Base-by-base conservation (phyloP, 768 basidiomycete species). In the Galerina sulciceps region DNA sequence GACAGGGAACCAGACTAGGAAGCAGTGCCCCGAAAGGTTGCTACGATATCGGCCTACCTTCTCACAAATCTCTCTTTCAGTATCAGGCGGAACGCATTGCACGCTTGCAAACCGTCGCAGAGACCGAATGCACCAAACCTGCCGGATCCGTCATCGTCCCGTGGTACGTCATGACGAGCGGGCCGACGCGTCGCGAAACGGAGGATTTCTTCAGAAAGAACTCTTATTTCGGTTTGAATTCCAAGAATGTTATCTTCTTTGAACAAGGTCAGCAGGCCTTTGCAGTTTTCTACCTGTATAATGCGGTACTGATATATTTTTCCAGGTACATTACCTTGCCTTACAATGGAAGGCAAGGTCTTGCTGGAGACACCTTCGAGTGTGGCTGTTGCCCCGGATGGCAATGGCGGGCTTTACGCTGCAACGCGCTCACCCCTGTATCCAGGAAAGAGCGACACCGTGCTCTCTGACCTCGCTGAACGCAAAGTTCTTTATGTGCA, bases 141-240 rank as follows among this genome's bases (percentile, higher is more conserved):
- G 70, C 75, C 15, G 85, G 83, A 48, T 83, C 85, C 1, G 91
- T 93, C 53, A 73, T 85, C 52, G 86, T 99, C 56, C 93, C 93
- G 37, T 99, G 97, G 97, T 99, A 98, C 77, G 87, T 99, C 68
- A 99, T 99, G 97, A 99, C 96, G 56, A 95, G 93, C 69, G 96
- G 96, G 20, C 97, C 96, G 38, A 99, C 97, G 36, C 86, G 94
- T 63, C 79, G 75, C 40, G 91, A 89, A 36, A 99, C 97, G 20
- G 91, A 93, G 73, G 77, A 76, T 23, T 99, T 90, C 81, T 98
- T 99, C 76, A 77, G 76, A 60, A 78, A 84, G 59, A 82, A 94
- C 75, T 72, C 74, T 2, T 91, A 82, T 77, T 99, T 98, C 70
- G 96, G 96, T 4, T 82, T 99, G 59, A 71, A 87, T 51, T 69